Evolutionary conservation across 495 filamentous ascomycete genomes (phyloP).

Genomic region (Neurospora sp.): DNA sequence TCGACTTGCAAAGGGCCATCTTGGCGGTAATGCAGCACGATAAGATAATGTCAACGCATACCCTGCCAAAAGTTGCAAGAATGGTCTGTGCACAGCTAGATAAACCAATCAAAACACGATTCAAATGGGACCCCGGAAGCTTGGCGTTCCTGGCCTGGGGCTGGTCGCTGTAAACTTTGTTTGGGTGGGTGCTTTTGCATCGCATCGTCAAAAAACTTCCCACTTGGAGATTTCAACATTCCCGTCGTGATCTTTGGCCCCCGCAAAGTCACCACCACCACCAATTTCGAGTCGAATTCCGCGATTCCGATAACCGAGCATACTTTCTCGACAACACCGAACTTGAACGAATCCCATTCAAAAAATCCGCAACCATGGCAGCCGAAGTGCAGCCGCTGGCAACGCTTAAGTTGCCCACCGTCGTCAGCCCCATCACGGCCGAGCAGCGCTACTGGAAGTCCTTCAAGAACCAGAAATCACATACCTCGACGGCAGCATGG

Average conservation of each 20-base stretch:
- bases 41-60: neutral
- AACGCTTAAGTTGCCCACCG: conserved; percentile 71
- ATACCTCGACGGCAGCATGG: conserved; percentile 76
- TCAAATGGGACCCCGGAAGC: neutral
- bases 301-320: neutral
- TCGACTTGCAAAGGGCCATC: neutral
- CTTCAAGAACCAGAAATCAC: conserved; percentile 77
- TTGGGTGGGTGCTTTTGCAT: neutral
- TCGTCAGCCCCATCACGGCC: conserved; percentile 62
- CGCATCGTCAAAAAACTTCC: neutral
- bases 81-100: neutral
- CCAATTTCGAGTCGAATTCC: neutral
- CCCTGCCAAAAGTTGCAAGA: neutral
- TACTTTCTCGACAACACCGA: neutral
- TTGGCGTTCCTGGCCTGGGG: neutral
- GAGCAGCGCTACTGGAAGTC: conserved; percentile 90
- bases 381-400: conserved; percentile 74
- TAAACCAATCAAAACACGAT: neutral
- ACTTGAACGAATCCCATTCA: neutral
- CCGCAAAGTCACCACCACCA: neutral
- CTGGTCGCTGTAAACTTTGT: neutral
- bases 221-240: neutral
- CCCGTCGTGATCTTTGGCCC: neutral
- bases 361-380: conserved; percentile 55
- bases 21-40: neutral